Evolutionary conservation across 129 eudicot species (phyloP), one percentile per base, ranked within the genome.

Genomic region (Logfia minima): DNA sequence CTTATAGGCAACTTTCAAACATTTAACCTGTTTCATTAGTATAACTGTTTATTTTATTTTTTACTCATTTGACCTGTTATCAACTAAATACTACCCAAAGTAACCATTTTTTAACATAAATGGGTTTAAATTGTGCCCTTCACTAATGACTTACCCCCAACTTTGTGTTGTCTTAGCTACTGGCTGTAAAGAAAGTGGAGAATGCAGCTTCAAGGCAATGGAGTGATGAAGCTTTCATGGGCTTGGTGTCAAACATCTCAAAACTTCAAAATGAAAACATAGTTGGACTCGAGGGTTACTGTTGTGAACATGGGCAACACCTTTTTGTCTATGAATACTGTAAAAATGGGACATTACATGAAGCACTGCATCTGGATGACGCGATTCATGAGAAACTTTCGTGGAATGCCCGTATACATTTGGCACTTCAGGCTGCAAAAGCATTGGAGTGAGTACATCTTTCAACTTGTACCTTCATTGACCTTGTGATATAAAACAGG

Each of bases 371-470:
- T 69, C 39, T 85, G 19, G 90, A 92, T 73, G 86, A 85, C 39
- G 83, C 84, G 75, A 82, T 84, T 32, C 91, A 87, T 64, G 84
- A 83, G 72, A 92, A 80, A 63, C 90, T 92, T 68, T 87, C 97
- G 8, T 92, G 97, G 97, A 87, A 82, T 74, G 78, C 88, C 51
- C 92, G 97, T 75, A 75, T 87, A 74, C 84, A 74, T 22, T 53
- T 92, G 77, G 96, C 97, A 0, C 97, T 89, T 84, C 90, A 88
- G 80, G 87, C 96, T 72, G 95, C 97, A 71, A 84, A 79, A 79
- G 92, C 97, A 69, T 79, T 92, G 19, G 96, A 67, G 78, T 75
- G 41, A 75, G 78, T 75, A 61, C 70, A 13, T 39, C 5, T 18
- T 56, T 56, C 10, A 56, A 21, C 26, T 56, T n/a, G 62, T 19